Evolutionary conservation across 1,284 basidiomycete species (phyloP), one percentile per base, ranked within the genome.

Genomic region (Phlebopus sp.): DNA sequence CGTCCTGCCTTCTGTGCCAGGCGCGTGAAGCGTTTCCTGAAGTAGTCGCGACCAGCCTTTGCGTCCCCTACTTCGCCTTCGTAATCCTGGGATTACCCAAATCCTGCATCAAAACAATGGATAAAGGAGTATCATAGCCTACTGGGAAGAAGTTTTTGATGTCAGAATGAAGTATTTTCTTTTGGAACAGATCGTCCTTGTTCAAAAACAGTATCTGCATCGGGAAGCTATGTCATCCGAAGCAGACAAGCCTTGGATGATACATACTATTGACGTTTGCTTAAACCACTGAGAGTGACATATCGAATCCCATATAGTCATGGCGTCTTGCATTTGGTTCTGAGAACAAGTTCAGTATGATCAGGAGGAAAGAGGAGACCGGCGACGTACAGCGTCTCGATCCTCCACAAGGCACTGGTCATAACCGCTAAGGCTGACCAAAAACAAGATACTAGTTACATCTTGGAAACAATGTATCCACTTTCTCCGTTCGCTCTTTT

Each of bases 291-390:
- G 89, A 18, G 89, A 92, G 64, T 92, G 89, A 70, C 89, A 90
- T 74, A 94, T 92, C 37, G 91, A 94, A 62, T 95, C 92, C 83
- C 92, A 97, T 40, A 97, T 91, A 42, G 92, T 91, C 79, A 97
- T 85, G 1, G 93, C 90, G 60, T 96, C 94, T 71, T 93, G 88
- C 92, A 97, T 96, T 85, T 90, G 92, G 68, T 92, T 94, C 88
- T 92, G 58, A 10, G 51, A 25, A 6, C 19, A 39, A n/a, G 31
- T 47, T 31, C 50, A 42, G 11, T 14, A 27, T 18, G 23, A 42
- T 37, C 17, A 44, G 36, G 23, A 41, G 30, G 41, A 32, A 39
- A 37, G 35, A n/a, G n/a, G n/a, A 18, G 27, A 35, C 3, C 29
- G 46, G 45, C 8, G 6, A 74, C 85, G 50, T 62, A 91, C 91